phyloP scores from a whole-genome alignment of 2,329 filamentous ascomycete species.

The Massarina eburnea region DNA sequence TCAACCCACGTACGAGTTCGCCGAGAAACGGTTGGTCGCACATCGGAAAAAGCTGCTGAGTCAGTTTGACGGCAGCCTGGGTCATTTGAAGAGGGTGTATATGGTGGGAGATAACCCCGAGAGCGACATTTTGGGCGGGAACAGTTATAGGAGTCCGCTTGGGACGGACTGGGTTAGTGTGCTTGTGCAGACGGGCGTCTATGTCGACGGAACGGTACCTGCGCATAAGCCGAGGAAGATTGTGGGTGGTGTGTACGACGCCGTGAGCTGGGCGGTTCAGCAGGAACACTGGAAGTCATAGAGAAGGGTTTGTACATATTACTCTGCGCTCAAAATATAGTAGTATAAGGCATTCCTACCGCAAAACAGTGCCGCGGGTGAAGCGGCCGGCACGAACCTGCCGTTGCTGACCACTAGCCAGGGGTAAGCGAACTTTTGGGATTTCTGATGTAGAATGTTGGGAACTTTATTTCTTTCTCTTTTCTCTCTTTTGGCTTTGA shows the following conservation, averaged over 20 bases:
- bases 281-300: slow-evolving; percentile 45
- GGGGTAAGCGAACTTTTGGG: too few species aligned
- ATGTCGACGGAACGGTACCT: slow-evolving; percentile 57
- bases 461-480: too few species aligned
- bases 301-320: slow-evolving; percentile 6
- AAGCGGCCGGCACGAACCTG: too few species aligned
- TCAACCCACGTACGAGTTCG: slow-evolving; percentile 76
- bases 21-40: slow-evolving; percentile 69
- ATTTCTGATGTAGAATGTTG: too few species aligned
- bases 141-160: slow-evolving; percentile 66
- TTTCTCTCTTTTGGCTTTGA: too few species aligned
- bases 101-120: slow-evolving; percentile 82
- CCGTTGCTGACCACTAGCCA: too few species aligned
- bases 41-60: slow-evolving; percentile 58
- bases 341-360: neutral
- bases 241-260: slow-evolving; percentile 73
- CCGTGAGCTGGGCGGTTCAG: slow-evolving; percentile 74
- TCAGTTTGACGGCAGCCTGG: slow-evolving; percentile 22
- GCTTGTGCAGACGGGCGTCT: slow-evolving; percentile 80
- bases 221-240: slow-evolving; percentile 64
- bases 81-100: slow-evolving; percentile 73
- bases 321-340: neutral
- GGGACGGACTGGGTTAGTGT: slow-evolving; percentile 77
- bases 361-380: too few species aligned
- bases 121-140: slow-evolving; percentile 87